Evolutionary conservation across 176 grass and related monocot species (phyloP).

Genomic region (Miscanthus lutarioriparius): DNA sequence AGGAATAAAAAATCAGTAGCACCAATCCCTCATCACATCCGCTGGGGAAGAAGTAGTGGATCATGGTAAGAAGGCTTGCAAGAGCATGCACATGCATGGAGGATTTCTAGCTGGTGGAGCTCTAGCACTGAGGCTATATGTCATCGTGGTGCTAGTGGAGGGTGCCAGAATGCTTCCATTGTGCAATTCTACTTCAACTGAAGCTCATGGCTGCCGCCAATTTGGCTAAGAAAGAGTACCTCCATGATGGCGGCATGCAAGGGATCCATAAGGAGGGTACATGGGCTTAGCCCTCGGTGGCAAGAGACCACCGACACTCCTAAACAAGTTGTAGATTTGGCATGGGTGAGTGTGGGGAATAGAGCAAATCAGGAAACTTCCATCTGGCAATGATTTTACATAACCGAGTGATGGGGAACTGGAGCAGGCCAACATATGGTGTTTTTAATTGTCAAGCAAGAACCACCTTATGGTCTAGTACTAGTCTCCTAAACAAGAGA

Average conservation of each 20-base stretch:
- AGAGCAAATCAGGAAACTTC: no score
- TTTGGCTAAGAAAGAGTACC: neutral
- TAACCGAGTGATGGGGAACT: neutral
- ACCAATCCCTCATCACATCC: neutral
- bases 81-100: neutral
- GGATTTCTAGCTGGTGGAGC: neutral
- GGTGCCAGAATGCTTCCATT: neutral
- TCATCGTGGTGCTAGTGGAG: neutral
- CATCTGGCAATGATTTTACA: neutral
- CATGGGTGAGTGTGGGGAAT: neutral
- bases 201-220: neutral
- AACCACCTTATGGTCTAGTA: neutral
- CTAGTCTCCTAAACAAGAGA: neutral
- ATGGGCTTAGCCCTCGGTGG: neutral
- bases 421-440: neutral
- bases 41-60: neutral
- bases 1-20: neutral
- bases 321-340: neutral
- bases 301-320: neutral
- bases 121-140: neutral
- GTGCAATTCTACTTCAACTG: neutral
- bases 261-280: neutral
- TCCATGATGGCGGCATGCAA: neutral
- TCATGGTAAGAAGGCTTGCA: neutral
- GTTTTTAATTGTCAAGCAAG: neutral